These are phyloP conservation scores for Aspergillus kassunensis DNA, from an alignment of 495 filamentous ascomycete genomes.

Conservation along the genomic window DNA sequence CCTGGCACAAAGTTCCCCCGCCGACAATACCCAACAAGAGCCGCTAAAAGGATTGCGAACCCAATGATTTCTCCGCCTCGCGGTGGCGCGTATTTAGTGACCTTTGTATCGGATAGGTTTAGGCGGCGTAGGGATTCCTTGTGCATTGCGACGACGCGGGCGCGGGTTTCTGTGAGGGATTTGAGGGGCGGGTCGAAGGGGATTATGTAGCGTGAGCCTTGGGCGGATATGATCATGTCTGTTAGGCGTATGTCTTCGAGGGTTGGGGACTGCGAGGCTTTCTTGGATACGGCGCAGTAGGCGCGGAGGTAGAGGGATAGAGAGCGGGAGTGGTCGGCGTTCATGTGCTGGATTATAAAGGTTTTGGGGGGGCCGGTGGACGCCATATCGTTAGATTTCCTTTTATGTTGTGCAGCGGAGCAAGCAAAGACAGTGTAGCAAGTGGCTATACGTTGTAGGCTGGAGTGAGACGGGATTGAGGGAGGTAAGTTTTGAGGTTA, in stretches of 20 bases:
- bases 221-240: slow-evolving; percentile 50
- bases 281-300: slow-evolving; percentile 48
- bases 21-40: slow-evolving; percentile 40
- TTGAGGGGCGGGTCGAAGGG: slow-evolving; percentile 61
- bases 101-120: slow-evolving; percentile 49
- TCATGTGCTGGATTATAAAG: slow-evolving; percentile 77
- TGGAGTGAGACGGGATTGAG: too few relatives aligned
- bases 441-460: too few relatives aligned
- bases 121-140: slow-evolving; percentile 51
- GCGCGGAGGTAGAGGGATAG: slow-evolving; percentile 63
- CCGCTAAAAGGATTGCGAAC: slow-evolving; percentile 44
- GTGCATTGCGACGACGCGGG: slow-evolving; percentile 66
- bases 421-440: too few relatives aligned
- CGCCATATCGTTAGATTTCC: too few relatives aligned
- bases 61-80: slow-evolving; percentile 32
- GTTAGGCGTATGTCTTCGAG: slow-evolving; percentile 57
- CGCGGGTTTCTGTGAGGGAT: slow-evolving; percentile 55
- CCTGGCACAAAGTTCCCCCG: slow-evolving; percentile 54
- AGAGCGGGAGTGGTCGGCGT: slow-evolving; percentile 65
- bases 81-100: slow-evolving; percentile 54
- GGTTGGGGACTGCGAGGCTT: slow-evolving; percentile 43
- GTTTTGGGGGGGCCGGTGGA: slow-evolving; percentile 51
- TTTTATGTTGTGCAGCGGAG: too few relatives aligned
- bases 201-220: slow-evolving; percentile 49
- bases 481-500: too few relatives aligned